A percentile compares a stretch with the other conserved stretches of the same genome.
Conservation (phyloP, 2,329 filamentous ascomycete genomes). For the Clarireedia monteithiana region DNA sequence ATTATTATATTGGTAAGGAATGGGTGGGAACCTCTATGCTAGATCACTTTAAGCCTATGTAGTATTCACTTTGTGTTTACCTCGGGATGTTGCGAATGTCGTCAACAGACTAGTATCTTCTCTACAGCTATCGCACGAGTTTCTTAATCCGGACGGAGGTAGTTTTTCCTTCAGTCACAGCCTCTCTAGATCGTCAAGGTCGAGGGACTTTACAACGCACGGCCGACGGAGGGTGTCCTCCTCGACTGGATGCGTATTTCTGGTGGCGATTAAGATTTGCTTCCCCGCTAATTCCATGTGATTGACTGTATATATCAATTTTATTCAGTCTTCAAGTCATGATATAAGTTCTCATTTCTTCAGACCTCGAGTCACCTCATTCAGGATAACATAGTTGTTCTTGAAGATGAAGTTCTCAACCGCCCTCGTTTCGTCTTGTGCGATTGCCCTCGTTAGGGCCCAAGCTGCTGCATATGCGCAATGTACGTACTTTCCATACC, state of each 20-base stretch:
- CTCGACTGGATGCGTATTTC: neutral
- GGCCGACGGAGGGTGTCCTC: neutral
- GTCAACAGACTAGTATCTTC: neutral
- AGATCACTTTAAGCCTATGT: neutral
- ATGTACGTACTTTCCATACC: neutral
- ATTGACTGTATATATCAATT: neutral
- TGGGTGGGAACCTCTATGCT: neutral
- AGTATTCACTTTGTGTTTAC: neutral
- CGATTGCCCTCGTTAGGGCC: neutral
- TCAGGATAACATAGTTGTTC: neutral
- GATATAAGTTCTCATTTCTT: neutral
- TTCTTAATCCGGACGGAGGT: neutral
- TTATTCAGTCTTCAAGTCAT: neutral
- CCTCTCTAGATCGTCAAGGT: neutral
- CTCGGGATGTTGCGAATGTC: neutral
- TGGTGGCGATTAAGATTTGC: neutral
- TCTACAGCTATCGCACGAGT: neutral
- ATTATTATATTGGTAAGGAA: neutral
- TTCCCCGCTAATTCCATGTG: too few relatives aligned
- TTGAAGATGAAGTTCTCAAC: conserved; percentile 1
- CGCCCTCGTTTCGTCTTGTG: neutral
- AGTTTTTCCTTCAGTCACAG: conserved; percentile 1
- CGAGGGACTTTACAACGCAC: too few relatives aligned
- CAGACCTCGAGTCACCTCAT: neutral
- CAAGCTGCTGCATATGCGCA: neutral